Evolutionary conservation across 1,139 yeast genomes (phyloP), one percentile per base, ranked within the genome.

Genomic region (Sugiyamaella castrensis): DNA sequence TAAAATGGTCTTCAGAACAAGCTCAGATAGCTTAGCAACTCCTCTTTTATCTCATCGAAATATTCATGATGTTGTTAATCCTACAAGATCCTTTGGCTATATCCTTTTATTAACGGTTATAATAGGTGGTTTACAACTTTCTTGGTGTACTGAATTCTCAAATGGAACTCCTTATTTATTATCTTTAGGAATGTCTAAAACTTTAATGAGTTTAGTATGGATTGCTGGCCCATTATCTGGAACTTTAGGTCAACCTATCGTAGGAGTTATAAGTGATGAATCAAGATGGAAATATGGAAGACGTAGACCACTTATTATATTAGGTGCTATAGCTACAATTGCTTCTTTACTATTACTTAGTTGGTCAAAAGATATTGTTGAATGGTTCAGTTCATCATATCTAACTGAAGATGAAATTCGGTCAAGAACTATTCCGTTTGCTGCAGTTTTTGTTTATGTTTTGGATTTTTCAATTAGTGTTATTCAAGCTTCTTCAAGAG

Each of bases 141-240:
- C 81, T 0, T 77, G 81, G 81, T 73, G 78, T 5, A 72, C 79
- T 0, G 81, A 77, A 57, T 76, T 77, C 55, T 71, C 79, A 4
- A 78, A 76, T 53, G 81, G 81, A 1, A 76, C 81, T 0, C 81
- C 82, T 0, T 65, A 57, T 53, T 56, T 71, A 37, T 64, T 79
- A 8, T 77, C 81, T 0, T 65, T 80, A 12, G 84, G 84, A 2
- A 67, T 80, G 51, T 73, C 82, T 2, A 79, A 79, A 57, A 71
- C 76, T 10, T 57, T 71, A 0, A 64, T 80, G 57, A 79, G 83
- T 3, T 64, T 80, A 45, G 76, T 80, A 1, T 80, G 84, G 84
- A 72, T 80, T 13, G 82, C 83, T 0, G 84, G 84, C 0, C 84
- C 84, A 0, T 56, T 80, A n/a, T 74, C 82, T n/a, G 85, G 85